These are phyloP conservation scores for Globisporangium nagaii DNA, from an alignment of 352 stramenopile genomes.

Conservation along the genomic window DNA sequence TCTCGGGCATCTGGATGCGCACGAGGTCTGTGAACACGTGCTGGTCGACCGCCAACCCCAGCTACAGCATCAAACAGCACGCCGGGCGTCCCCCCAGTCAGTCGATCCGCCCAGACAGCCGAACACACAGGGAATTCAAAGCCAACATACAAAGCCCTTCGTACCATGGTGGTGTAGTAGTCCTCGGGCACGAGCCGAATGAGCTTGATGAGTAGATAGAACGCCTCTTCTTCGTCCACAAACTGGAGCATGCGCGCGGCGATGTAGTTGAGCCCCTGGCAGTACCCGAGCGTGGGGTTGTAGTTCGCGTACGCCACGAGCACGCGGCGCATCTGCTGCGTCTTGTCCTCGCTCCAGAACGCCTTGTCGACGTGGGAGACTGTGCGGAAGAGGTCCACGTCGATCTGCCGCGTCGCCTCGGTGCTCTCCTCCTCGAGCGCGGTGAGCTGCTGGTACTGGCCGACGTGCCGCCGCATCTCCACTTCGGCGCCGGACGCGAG, in stretches of 20 bases:
- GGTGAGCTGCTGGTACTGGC: conserved; percentile 49
- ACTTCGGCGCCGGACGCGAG: conserved; percentile 60
- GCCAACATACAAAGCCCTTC: conserved; percentile 2
- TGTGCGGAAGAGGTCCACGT: conserved; percentile 79
- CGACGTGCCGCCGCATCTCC: conserved; percentile 57
- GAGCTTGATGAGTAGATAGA: conserved; percentile 82
- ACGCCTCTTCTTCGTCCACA: conserved; percentile 68
- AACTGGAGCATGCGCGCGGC: conserved; percentile 65
- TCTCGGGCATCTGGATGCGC: conserved; percentile 60
- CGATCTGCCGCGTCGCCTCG: conserved; percentile 76
- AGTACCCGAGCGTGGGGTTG: conserved; percentile 82
- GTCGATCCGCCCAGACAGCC: too few species aligned
- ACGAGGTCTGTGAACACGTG: conserved; percentile 86
- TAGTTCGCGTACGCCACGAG: conserved; percentile 82
- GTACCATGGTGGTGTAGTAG: conserved; percentile 87
- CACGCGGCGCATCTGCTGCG: conserved; percentile 66
- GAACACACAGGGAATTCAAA: too few species aligned
- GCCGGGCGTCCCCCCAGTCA: too few species aligned
- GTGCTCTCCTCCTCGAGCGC: conserved; percentile 48
- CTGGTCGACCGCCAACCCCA: conserved; percentile 82
- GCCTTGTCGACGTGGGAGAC: conserved; percentile 57
- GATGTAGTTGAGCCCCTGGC: conserved; percentile 88
- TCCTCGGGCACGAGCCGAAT: conserved; percentile 75
- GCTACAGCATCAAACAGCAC: conserved; percentile 22
- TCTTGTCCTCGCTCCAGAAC: conserved; percentile 62